Conservation (phyloP, 2,329 filamentous ascomycete genomes). For the Aspergillus brunneoviolaceus region DNA sequence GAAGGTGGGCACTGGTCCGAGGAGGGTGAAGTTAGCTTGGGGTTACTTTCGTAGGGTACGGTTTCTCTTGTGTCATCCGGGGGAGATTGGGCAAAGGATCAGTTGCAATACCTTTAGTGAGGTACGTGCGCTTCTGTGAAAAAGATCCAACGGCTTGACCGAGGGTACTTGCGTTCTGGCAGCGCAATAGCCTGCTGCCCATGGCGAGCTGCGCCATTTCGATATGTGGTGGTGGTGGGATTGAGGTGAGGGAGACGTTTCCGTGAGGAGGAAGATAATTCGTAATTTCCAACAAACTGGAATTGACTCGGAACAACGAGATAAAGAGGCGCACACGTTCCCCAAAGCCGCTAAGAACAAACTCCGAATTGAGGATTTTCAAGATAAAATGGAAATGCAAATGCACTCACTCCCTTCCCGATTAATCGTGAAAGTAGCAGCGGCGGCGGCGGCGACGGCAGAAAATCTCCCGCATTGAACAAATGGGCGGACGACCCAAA, state of each 20-base stretch:
- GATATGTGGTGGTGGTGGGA: not conserved
- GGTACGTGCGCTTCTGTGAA: conserved; percentile 34
- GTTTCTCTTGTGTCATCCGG: too few relatives aligned
- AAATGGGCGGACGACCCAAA: conserved; percentile 21
- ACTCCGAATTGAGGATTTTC: not conserved
- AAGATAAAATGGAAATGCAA: too few relatives aligned
- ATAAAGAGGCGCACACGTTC: not conserved
- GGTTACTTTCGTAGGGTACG: not conserved
- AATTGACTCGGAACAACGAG: not conserved
- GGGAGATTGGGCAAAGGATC: too few relatives aligned
- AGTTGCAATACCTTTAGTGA: conserved; percentile 25
- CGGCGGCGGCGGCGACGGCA: conserved; percentile 20
- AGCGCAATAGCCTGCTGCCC: conserved; percentile 40
- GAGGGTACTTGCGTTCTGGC: conserved; percentile 33
- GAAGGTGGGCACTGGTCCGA: conserved; percentile 41
- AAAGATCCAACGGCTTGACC: conserved; percentile 33
- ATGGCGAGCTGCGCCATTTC: conserved; percentile 42
- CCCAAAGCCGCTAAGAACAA: not conserved
- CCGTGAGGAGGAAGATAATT: not conserved
- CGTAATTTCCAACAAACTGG: too few relatives aligned
- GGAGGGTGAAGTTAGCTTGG: not conserved
- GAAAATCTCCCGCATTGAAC: conserved; percentile 27
- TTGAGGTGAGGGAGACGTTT: not conserved
- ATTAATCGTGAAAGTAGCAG: not conserved
- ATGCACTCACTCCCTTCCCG: too few relatives aligned